phyloP scores from a whole-genome alignment of 1,284 basidiomycete species.

The Apiotrichum gracile region DNA sequence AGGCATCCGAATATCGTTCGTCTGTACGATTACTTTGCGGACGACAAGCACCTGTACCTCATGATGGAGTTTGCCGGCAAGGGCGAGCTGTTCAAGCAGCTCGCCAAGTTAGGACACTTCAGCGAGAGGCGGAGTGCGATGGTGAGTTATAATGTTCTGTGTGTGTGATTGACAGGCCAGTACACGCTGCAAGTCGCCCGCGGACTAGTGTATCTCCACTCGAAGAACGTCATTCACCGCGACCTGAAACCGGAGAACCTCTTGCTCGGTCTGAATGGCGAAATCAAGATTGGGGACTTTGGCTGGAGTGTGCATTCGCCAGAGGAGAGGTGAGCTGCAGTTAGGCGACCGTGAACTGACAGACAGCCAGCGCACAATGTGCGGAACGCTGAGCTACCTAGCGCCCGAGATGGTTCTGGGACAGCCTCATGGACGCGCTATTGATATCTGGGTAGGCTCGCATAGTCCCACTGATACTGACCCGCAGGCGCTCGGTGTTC shows the following conservation, averaged over 20 bases:
- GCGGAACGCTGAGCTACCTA: constrained; percentile 89
- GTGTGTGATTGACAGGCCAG: constrained; percentile 39
- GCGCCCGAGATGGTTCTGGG: constrained; percentile 97
- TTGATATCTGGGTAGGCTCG: constrained; percentile 36
- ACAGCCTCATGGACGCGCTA: constrained; percentile 30
- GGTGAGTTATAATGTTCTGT: constrained; percentile 35
- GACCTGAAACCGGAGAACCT: constrained; percentile 99
- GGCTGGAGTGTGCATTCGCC: constrained; percentile 98
- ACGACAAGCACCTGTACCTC: constrained; percentile 87
- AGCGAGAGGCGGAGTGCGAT: constrained; percentile 71
- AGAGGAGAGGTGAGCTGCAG: constrained; percentile 45
- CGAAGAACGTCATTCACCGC: constrained; percentile 96
- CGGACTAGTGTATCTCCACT: constrained; percentile 83
- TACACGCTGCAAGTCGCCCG: constrained; percentile 98
- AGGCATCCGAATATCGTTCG: constrained; percentile 91
- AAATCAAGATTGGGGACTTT: constrained; percentile 97
- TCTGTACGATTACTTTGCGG: constrained; percentile 96
- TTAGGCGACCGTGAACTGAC: too few species aligned
- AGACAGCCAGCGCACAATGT: constrained; percentile 66
- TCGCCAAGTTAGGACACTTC: constrained; percentile 64
- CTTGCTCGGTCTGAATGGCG: constrained; percentile 78
- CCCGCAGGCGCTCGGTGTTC: constrained; percentile 84
- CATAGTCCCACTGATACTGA: background rate
- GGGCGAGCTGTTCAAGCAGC: constrained; percentile 91
- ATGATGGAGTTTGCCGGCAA: constrained; percentile 91